These are phyloP conservation scores for Serpula lacrymans DNA, from an alignment of 768 basidiomycete species.

Conservation along the genomic window DNA sequence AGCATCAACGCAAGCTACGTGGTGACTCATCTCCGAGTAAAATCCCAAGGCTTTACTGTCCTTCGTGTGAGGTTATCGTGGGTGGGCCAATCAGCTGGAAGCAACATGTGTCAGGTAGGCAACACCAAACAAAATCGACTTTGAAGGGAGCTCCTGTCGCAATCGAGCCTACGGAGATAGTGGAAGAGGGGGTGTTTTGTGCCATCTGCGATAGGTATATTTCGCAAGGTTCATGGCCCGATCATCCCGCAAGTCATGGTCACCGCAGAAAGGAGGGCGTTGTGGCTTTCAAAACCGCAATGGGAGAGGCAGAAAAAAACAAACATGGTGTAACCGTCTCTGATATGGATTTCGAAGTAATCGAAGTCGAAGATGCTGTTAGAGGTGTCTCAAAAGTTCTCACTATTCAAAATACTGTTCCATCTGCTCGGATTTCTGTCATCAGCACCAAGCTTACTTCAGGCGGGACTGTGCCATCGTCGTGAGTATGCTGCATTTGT, in stretches of 20 bases:
- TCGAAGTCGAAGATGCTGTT: conserved; percentile 35
- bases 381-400: conserved; percentile 9
- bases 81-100: conserved; percentile 18
- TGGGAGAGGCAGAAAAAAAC: conserved; percentile 54
- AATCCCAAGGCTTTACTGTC: conserved; percentile 24
- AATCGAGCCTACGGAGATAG: conserved; percentile 28
- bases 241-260: conserved; percentile 24
- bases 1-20: conserved; percentile 25
- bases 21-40: no score
- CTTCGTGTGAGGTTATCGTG: conserved; percentile 24
- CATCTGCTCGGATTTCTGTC: conserved; percentile 9
- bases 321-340: conserved; percentile 47
- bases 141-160: conserved; percentile 17
- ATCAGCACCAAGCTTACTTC: conserved; percentile 7
- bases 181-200: conserved; percentile 23
- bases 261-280: conserved; percentile 40
- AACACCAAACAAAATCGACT: conserved; percentile 14
- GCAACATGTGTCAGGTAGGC: conserved; percentile 16
- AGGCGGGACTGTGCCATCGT: neutral
- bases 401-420: conserved; percentile 9
- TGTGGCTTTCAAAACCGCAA: conserved; percentile 35
- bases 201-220: conserved; percentile 26
- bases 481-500: conserved; percentile 1
- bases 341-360: conserved; percentile 47
- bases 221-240: conserved; percentile 29